Evolutionary conservation across 805 yeast genomes (phyloP), one percentile per base, ranked within the genome.

Genomic region (Ogataea parapolymorpha): DNA sequence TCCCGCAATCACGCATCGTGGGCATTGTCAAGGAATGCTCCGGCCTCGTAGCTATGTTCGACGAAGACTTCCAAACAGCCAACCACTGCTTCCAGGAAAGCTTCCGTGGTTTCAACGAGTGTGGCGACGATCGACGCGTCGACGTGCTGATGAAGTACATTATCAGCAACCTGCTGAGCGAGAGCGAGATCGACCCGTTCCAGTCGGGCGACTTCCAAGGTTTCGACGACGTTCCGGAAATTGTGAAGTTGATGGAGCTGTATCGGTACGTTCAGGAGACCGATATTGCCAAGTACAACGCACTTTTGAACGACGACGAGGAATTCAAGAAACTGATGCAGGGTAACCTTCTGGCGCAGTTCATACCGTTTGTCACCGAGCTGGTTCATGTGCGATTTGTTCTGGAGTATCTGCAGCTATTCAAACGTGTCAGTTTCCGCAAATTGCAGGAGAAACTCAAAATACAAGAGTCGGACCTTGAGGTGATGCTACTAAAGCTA

Each of bases 21-120:
- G 95, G 91, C 1, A 74, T 82, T n/a, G 74, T 86, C 18, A 72
- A 78, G 46, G 91, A 85, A 57, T 80, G 87, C 49, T 86, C 88
- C 0, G 95, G 89, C 2, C 73, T 78, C 39, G 70, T 85, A 48
- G 72, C 75, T 36, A 79, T 85, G 71, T 68, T 74, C 45, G 72
- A 75, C 35, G 74, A 72, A 11, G 75, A 79, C 46, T 85, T 74
- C 67, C 77, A 72, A 25, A 60, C 59, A 35, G 88, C 79, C 0
- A 68, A 75, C 18, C 65, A 71, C 35, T 58, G 53, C 6, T 75
- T 77, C 49, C 77, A 71, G 55, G 78, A 73, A 40, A 64, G 67
- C 7, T 77, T 78, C 50, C 74, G 67, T 45, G 53, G 53, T 1
- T 72, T 62, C 56, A 80, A 80, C 17, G 70, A 66, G 36, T 71